A percentile compares a stretch with the other conserved stretches of the same genome.
Conservation (phyloP, 305 asterid genomes). For the Salvia sclarea region DNA sequence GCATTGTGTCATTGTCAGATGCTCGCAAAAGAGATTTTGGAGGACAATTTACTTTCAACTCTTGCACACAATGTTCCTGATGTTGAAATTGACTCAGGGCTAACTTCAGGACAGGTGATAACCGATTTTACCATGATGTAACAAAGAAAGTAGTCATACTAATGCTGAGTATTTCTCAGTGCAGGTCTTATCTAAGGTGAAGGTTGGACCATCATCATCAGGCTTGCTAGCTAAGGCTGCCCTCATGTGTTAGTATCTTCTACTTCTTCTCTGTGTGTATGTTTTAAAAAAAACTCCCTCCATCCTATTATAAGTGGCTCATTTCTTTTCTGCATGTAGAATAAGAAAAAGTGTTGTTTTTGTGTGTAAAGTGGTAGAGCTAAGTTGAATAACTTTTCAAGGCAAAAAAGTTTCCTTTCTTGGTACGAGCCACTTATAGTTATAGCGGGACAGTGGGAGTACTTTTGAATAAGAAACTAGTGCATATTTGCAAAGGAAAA, state of each 20-base stretch:
- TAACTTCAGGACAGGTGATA: conserved; percentile 68
- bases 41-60: conserved; percentile 72
- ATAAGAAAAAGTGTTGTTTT: too few species aligned
- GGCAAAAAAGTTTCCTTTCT: too few species aligned
- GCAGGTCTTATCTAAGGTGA: conserved; percentile 87
- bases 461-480: not conserved
- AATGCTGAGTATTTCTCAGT: conserved; percentile 21
- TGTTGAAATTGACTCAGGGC: conserved; percentile 56
- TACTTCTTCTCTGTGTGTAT: not conserved
- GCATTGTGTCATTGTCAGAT: conserved; percentile 51
- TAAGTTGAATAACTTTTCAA: too few species aligned
- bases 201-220: conserved; percentile 87
- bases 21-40: conserved; percentile 89
- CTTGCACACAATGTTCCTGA: conserved; percentile 64
- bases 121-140: conserved; percentile 30
- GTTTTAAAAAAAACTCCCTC: too few species aligned
- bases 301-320: too few species aligned
- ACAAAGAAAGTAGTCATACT: conserved; percentile 12
- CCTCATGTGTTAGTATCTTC: conserved; percentile 72
- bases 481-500: not conserved
- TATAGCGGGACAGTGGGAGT: too few species aligned
- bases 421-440: too few species aligned
- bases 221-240: conserved; percentile 87
- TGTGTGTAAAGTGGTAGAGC: too few species aligned
- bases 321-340: too few species aligned